Percentiles rank a stretch among this genome's conserved stretches.
These are phyloP conservation scores for Citrus maxima DNA, from an alignment of 345 rosid species.

Conservation along the genomic window DNA sequence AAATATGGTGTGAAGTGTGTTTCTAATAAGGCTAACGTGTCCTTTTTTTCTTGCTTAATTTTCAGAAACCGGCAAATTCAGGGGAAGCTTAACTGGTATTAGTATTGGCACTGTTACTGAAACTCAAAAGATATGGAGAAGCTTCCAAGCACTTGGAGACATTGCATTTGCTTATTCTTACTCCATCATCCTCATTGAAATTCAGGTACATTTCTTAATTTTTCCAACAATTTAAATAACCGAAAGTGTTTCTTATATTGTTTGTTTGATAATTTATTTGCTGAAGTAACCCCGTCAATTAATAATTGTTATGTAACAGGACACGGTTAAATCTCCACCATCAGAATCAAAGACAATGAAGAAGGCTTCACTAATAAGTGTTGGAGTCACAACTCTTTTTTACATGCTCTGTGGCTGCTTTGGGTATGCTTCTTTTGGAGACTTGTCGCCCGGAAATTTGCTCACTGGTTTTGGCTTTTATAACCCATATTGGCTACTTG, in stretches of 20 bases:
- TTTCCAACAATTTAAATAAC: background rate
- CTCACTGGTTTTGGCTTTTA: conserved; percentile 75
- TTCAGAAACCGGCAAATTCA: conserved; percentile 40
- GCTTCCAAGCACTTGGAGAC: conserved; percentile 90
- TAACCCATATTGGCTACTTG: conserved; percentile 87
- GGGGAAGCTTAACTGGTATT: conserved; percentile 80
- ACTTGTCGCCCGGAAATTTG: conserved; percentile 72
- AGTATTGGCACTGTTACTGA: conserved; percentile 48
- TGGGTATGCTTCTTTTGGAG: conserved; percentile 93
- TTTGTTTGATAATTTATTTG: background rate
- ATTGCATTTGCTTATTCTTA: conserved; percentile 90
- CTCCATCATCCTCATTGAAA: conserved; percentile 80
- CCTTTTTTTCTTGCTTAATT: background rate
- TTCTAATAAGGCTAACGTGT: background rate
- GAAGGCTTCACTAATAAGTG: conserved; percentile 67
- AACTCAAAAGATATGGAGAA: conserved; percentile 73
- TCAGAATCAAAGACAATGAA: conserved; percentile 82
- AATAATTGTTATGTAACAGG: conserved; percentile 30
- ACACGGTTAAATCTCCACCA: conserved; percentile 62
- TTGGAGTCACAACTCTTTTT: conserved; percentile 72
- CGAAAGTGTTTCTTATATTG: background rate
- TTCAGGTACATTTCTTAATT: conserved; percentile 50
- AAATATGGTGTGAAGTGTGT: background rate
- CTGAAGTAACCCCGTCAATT: background rate
- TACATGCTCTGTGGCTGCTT: conserved; percentile 89